Percentiles rank a stretch among this genome's conserved stretches.
These are phyloP conservation scores for Tilletiopsis washingtonensis DNA, from an alignment of 1,284 basidiomycete species.

Conservation along the genomic window DNA sequence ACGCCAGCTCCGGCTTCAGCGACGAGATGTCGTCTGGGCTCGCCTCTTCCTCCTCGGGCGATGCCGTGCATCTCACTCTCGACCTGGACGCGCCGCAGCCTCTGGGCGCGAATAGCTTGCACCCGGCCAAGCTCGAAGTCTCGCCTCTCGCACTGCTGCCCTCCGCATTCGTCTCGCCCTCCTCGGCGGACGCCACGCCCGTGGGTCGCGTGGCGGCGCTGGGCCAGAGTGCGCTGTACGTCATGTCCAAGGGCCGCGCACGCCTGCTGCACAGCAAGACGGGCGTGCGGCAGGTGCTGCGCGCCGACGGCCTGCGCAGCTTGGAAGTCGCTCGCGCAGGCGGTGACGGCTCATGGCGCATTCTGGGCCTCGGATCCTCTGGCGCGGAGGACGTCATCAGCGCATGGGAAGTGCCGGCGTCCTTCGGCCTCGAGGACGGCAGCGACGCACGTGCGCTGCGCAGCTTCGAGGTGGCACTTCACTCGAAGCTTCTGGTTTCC, in stretches of 20 bases:
- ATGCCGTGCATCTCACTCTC: too few relatives aligned
- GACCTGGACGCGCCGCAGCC: slow-evolving; percentile 17
- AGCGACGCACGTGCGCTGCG: too few relatives aligned
- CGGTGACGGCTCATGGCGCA: too few relatives aligned
- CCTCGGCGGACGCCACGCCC: slow-evolving; percentile 7
- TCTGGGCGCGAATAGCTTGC: slow-evolving; percentile 13
- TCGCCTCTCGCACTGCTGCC: slow-evolving; percentile 15
- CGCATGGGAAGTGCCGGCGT: too few relatives aligned
- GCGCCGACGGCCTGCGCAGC: not conserved
- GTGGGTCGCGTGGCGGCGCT: slow-evolving; percentile 1
- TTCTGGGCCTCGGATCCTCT: too few relatives aligned
- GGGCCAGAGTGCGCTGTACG: slow-evolving; percentile 12
- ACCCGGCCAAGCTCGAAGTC: slow-evolving; percentile 14
- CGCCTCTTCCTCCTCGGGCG: too few relatives aligned
- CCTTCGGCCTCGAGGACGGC: too few relatives aligned
- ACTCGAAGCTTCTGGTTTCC: too few relatives aligned
- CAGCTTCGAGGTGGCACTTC: too few relatives aligned
- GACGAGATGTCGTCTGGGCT: not conserved
- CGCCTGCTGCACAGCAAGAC: slow-evolving; percentile 17
- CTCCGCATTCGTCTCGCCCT: slow-evolving; percentile 13
- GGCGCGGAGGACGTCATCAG: too few relatives aligned
- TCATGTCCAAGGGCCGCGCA: slow-evolving; percentile 20
- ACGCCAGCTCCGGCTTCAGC: not conserved
- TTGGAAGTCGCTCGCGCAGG: too few relatives aligned
- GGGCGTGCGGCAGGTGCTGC: slow-evolving; percentile 11